Percentiles rank a stretch among this genome's conserved stretches.
These are phyloP conservation scores for Hypocrella siamensis DNA, from an alignment of 2,329 filamentous ascomycete genomes.

Conservation along the genomic window DNA sequence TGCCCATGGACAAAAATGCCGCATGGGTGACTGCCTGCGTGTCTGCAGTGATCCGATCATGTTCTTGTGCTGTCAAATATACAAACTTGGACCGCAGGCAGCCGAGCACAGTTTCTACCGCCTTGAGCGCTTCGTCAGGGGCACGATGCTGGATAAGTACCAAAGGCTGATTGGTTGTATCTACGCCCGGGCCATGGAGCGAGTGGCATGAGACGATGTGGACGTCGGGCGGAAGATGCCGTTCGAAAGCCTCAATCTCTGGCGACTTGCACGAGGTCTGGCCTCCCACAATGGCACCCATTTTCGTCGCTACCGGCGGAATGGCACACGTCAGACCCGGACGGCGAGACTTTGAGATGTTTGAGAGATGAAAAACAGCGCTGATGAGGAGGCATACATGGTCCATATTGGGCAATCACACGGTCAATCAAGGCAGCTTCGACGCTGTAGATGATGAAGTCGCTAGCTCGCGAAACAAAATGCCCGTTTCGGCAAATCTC, in stretches of 20 bases:
- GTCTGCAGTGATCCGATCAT: conserved; percentile 95
- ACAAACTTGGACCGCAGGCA: conserved; percentile 80
- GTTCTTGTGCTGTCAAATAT: conserved; percentile 69
- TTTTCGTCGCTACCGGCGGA: conserved; percentile 62
- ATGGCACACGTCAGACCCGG: conserved; percentile 3
- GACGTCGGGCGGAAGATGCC: conserved; percentile 72
- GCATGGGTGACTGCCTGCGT: conserved; percentile 97
- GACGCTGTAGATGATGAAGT: conserved; percentile 98
- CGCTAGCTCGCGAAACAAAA: conserved; percentile 86
- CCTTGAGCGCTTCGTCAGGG: conserved; percentile 55
- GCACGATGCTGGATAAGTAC: conserved; percentile 90
- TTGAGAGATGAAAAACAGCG: not conserved
- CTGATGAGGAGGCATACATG: conserved; percentile 47
- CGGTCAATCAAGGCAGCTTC: conserved; percentile 81
- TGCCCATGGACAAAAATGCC: conserved; percentile 94
- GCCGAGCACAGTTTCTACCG: conserved; percentile 67
- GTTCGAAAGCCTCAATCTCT: conserved; percentile 86
- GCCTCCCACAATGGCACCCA: conserved; percentile 87
- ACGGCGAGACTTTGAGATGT: too few relatives aligned
- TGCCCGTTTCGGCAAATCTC: conserved; percentile 89
- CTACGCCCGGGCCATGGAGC: conserved; percentile 81
- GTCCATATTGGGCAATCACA: conserved; percentile 78
- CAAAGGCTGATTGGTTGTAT: conserved; percentile 76
- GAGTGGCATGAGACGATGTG: conserved; percentile 95
- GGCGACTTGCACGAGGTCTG: conserved; percentile 98